Conservation (phyloP, 768 basidiomycete genomes). For the Lentinula sp. region DNA sequence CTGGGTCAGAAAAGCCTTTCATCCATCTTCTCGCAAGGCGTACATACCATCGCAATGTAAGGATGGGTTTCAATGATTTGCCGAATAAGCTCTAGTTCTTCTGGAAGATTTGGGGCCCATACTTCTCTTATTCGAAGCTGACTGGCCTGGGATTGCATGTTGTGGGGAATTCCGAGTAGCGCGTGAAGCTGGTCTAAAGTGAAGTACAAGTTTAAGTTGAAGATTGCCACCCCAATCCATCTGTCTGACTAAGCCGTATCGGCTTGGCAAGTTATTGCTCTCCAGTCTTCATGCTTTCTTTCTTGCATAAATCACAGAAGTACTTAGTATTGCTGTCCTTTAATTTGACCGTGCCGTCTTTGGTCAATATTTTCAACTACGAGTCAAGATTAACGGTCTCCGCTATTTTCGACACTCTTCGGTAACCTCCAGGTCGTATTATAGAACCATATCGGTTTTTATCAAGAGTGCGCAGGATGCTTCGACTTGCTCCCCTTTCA, state of each 20-base stretch:
- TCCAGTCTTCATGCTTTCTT: no score
- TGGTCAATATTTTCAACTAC: no score
- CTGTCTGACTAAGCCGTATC: not conserved
- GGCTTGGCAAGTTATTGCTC: no score
- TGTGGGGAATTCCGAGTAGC: not conserved
- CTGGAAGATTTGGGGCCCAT: constrained; percentile 90
- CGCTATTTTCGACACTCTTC: no score
- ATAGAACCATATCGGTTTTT: no score
- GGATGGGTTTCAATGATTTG: constrained; percentile 86
- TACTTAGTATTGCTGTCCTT: no score
- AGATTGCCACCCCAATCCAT: not conserved
- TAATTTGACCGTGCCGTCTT: no score
- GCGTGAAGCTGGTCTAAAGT: not conserved
- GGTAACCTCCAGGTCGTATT: no score
- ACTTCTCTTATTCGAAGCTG: constrained; percentile 82
- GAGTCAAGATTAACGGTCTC: no score
- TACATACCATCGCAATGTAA: constrained; percentile 82
- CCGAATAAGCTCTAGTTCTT: constrained; percentile 86
- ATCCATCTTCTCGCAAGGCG: not conserved
- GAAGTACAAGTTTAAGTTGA: not conserved
- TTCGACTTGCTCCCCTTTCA: no score
- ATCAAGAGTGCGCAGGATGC: no score
- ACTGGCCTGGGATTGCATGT: constrained; percentile 1
- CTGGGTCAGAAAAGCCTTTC: not conserved
- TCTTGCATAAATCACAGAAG: no score